Evolutionary conservation across 768 basidiomycete species (phyloP), one percentile per base, ranked within the genome.

Genomic region (Dacryopinax spathularia): DNA sequence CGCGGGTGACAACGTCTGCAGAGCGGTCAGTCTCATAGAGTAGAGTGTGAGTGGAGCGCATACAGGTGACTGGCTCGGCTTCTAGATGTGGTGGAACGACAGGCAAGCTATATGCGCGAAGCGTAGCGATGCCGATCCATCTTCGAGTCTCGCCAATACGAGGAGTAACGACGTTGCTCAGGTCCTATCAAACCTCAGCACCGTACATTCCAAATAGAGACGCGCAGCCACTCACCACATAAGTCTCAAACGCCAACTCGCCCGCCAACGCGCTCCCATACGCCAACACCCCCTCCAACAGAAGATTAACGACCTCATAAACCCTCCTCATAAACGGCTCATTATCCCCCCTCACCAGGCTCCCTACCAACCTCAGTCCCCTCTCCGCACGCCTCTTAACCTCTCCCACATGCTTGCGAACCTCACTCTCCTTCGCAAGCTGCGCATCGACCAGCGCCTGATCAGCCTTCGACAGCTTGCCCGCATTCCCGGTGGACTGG

Each of bases 381-480:
- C 89, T 82, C 4, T 79, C 72, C 20, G 96, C 73, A 3, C 75
- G 75, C 0, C 74, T 72, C 66, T 87, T 83, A 18, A 89, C 73
- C 0, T 65, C 68, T 3, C 72, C 70, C 1, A 98, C 87, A 20
- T 76, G 78, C 56, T 76, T 73, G 7, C 95, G 84, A 7, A 90
- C 79, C 9, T 77, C 78, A 0, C 82, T 75, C 70, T 99, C 96
- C 66, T 89, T 89, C 33, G 82, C 81, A 4, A 95, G 78, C 72
- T 98, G 95, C 2, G 84, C 84, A 60, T 87, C 81, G 13, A 98
- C 82, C n/a, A 91, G 80, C 0, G 84, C 85, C 65, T 88, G 84
- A 64, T 96, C 91, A 64, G 88, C 85, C 71, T 92, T 97, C 1
- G 89, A 89, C 18, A 97, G 73, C 1, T 77, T 77, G 5, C 74